Evolutionary conservation across 257 asterid species (phyloP).

Genomic region (Vinca minor): DNA sequence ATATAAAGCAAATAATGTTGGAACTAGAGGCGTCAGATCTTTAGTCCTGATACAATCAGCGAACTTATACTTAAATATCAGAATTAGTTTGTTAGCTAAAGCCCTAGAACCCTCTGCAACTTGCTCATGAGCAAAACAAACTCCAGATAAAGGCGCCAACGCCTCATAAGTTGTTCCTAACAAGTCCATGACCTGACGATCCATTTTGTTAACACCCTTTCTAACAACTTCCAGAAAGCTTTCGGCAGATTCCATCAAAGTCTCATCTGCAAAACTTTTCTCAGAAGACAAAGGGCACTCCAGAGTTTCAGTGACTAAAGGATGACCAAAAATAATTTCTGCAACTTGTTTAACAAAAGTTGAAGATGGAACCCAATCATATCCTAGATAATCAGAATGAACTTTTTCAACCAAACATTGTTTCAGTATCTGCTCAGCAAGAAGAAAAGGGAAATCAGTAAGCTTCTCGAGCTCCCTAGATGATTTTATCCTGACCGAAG

Average conservation of each 20-base stretch:
- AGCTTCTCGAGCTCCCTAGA: constrained; percentile 42
- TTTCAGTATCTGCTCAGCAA: constrained; percentile 49
- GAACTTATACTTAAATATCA: constrained; percentile 50
- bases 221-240: constrained; percentile 39
- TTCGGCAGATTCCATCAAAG: constrained; percentile 37
- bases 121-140: constrained; percentile 25
- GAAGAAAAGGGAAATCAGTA: constrained; percentile 45
- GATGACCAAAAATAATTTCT: constrained; percentile 52
- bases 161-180: constrained; percentile 45
- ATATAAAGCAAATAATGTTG: constrained; percentile 21
- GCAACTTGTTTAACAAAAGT: constrained; percentile 46
- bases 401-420: constrained; percentile 36
- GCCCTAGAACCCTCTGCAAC: constrained; percentile 38
- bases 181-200: constrained; percentile 54
- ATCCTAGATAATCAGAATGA: constrained; percentile 23
- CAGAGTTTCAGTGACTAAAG: constrained; percentile 46
- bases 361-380: constrained; percentile 22
- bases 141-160: constrained; percentile 31
- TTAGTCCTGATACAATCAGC: constrained; percentile 37
- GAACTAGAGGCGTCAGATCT: constrained; percentile 46
- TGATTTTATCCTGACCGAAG: constrained; percentile 28
- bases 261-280: constrained; percentile 34
- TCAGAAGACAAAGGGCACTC: constrained; percentile 44
- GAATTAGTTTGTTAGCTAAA: constrained; percentile 44
- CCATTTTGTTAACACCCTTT: constrained; percentile 40